Conservation (phyloP, 345 rosid genomes). For the Geranium rotundifolium region DNA sequence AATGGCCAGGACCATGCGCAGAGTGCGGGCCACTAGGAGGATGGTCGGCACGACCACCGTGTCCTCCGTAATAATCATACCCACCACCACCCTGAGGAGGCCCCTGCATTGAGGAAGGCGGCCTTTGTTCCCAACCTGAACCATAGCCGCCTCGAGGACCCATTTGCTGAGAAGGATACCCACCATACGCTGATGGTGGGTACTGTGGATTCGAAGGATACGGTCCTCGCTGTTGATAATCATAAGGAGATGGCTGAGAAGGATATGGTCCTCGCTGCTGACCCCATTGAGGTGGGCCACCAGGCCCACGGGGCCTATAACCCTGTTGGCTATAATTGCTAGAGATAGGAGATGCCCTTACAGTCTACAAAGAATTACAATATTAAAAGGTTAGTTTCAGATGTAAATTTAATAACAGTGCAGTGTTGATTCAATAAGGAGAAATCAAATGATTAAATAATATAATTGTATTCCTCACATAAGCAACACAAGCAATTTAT, state of each 20-base stretch:
- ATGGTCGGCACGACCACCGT: slow-evolving; percentile 20
- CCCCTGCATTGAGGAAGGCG: slow-evolving; percentile 41
- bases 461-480: neutral
- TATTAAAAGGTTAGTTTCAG: no score
- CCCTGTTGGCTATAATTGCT: slow-evolving; percentile 52
- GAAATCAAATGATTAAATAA: no score
- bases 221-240: slow-evolving; percentile 70
- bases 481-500: neutral
- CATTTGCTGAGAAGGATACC: slow-evolving; percentile 55
- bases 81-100: slow-evolving; percentile 31
- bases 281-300: slow-evolving; percentile 68
- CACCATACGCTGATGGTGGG: slow-evolving; percentile 43
- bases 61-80: slow-evolving; percentile 73
- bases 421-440: no score
- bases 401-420: no score
- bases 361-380: slow-evolving; percentile 23
- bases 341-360: slow-evolving; percentile 45
- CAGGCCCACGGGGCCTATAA: slow-evolving; percentile 55
- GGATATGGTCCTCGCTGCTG: slow-evolving; percentile 25
- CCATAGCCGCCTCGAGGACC: slow-evolving; percentile 58
- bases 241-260: slow-evolving; percentile 46
- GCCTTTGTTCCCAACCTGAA: slow-evolving; percentile 74
- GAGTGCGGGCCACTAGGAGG: slow-evolving; percentile 25
- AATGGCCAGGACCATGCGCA: slow-evolving; percentile 18
- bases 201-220: slow-evolving; percentile 47